Evolutionary conservation across 176 grass and related monocot genomes (phyloP).

Genomic region (Oryza nivara): DNA sequence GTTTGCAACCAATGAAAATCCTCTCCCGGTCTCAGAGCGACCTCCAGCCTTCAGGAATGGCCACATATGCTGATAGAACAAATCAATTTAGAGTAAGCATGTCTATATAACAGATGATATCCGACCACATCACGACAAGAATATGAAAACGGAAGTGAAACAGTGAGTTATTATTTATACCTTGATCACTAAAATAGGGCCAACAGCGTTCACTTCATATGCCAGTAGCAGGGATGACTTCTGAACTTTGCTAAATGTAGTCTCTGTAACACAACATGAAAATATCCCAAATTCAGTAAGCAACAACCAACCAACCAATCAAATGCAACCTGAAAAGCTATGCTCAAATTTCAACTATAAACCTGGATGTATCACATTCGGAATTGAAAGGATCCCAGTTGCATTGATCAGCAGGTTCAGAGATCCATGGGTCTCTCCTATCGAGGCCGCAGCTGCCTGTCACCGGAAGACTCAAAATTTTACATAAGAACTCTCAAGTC

Average conservation of each 20-base stretch:
- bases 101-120: too few species aligned
- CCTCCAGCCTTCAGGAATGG: slow-evolving; percentile 70
- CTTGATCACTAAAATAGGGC: slow-evolving; percentile 79
- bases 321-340: not conserved
- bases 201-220: slow-evolving; percentile 81
- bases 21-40: slow-evolving; percentile 48
- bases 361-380: slow-evolving; percentile 83
- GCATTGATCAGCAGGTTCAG: slow-evolving; percentile 85
- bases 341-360: not conserved
- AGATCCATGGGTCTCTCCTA: slow-evolving; percentile 61
- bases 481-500: not conserved
- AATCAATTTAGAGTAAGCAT: not conserved
- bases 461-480: not conserved
- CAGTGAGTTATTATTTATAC: slow-evolving; percentile 24
- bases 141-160: not conserved
- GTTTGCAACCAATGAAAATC: slow-evolving; percentile 71
- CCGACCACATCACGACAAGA: not conserved
- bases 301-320: not conserved
- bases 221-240: slow-evolving; percentile 77
- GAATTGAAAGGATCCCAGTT: slow-evolving; percentile 77
- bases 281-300: slow-evolving; percentile 14
- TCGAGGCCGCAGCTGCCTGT: slow-evolving; percentile 61
- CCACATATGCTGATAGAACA: slow-evolving; percentile 65
- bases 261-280: slow-evolving; percentile 53
- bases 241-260: slow-evolving; percentile 79